Base-by-base conservation (phyloP, 208 protist genomes). In the Crithidia acanthocephali region DNA sequence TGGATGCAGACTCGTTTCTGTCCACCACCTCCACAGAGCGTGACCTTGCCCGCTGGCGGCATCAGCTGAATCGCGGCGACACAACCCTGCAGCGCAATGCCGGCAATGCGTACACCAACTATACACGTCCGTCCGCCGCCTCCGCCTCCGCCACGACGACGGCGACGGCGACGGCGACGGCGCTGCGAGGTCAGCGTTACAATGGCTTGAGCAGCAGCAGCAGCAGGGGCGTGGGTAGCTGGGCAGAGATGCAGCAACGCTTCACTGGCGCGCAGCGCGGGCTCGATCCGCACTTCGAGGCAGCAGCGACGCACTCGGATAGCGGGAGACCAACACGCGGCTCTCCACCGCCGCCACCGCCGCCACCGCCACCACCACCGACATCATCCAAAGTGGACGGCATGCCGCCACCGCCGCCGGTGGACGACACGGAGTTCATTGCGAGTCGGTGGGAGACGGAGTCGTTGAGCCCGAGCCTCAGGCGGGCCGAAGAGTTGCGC, bases 371-470 rank as follows among this genome's bases (percentile, higher is more conserved):
- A 52, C 11, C 32, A 27, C 22, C 55, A 15, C 52, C 64, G 40
- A 22, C 50, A 11, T 32, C 22, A 1, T 33, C n/a, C 10, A 40
- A 16, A 22, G 40, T 4, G 3, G 44, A 11, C 22, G 59, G 44
- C 1, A 35, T 65, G 25, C 59, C 44, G 4, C 44, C 44, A 2
- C 44, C 53, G 8, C 22, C 40, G 3, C 40, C 45, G 28, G 11
- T 28, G 0, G 51, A 55, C 27, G 58, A 52, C n/a, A 60, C 59
- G 28, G 33, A 50, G 58, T n/a, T n/a, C 30, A 33, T 25, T 20
- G 18, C 22, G 9, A 70, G 30, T 25, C 33, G 64, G 32, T 81
- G 76, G 76, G 76, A 81, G 32, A 69, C 70, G 4, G 61, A 33
- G 18, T 76, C 76, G 18, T 37, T 72, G 50, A 76, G 69, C 9